Base-by-base conservation (phyloP, 169 alveolate species). In the Plasmodium fragile region DNA sequence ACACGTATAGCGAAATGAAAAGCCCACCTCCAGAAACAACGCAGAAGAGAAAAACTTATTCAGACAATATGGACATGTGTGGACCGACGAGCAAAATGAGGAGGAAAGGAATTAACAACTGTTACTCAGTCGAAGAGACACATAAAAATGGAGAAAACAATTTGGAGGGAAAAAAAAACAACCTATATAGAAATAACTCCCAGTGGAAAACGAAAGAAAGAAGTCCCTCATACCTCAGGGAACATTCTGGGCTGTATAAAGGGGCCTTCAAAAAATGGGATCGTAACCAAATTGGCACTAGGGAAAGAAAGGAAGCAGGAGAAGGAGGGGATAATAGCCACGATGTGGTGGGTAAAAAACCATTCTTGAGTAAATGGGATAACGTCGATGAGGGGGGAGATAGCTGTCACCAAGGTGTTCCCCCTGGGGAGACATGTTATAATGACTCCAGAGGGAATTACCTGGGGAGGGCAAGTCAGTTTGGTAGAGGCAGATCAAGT, bases 231-330 rank as follows among this genome's bases (percentile, higher is more conserved):
- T 30, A 49, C 25, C 59, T 65, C 13, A 82, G 59, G 22, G 39
- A 11, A 81, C 36, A 1, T 53, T 18, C 75, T 11, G 80, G 79
- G 36, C 43, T 81, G 70, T 53, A 81, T 55, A 81, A 39, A 53
- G 28, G 43, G 10, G 65, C 79, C 36, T 65, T 65, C 69, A 53
- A 30, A 53, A 81, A 28, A 55, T 53, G 36, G 22, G 91, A 43
- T 8, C 28, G 41, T 55, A 36, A 65, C 25, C 41, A 53, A 32
- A 18, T 32, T 25, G 52, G 3, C 34, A 82, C 28, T 18, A 82
- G 16, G 5, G n/a, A 69, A 16, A 13, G 72, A 25, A 32, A 45
- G 10, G 43, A 69, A 18, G 73, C 16, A 55, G 70, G 18, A 65
- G 39, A 36, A n/a, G 59, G 25, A 13, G 39, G 11, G 71, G 59